phyloP scores from a whole-genome alignment of 495 filamentous ascomycete species.

The Trichoderma gamsii region DNA sequence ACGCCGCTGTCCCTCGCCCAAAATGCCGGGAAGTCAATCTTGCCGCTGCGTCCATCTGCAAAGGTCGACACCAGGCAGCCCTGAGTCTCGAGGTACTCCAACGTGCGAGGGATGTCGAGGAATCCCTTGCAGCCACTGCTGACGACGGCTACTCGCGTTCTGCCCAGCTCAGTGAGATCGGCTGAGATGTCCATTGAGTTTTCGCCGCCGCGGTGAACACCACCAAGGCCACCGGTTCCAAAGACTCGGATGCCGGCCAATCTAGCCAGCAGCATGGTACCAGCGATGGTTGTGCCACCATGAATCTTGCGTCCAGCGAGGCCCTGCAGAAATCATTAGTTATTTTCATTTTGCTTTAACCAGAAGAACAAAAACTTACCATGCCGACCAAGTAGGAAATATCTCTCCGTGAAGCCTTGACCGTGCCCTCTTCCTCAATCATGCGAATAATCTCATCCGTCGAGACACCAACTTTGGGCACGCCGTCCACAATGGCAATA shows the following conservation, averaged over 20 bases:
- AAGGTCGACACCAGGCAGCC: slow-evolving; percentile 85
- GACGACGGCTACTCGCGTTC: slow-evolving; percentile 82
- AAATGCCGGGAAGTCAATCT: slow-evolving; percentile 80
- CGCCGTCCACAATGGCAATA: slow-evolving; percentile 74
- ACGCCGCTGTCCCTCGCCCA: slow-evolving; percentile 80
- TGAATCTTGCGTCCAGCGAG: slow-evolving; percentile 59
- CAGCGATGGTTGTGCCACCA: slow-evolving; percentile 88
- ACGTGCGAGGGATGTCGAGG: slow-evolving; percentile 79
- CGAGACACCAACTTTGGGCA: slow-evolving; percentile 71
- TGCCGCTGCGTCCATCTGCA: slow-evolving; percentile 61
- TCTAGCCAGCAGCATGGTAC: slow-evolving; percentile 84
- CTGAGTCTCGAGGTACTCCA: slow-evolving; percentile 93
- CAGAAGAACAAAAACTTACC: slow-evolving; percentile 42
- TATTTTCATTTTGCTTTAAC: background rate
- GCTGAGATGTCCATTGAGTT: slow-evolving; percentile 87
- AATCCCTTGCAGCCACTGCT: slow-evolving; percentile 94
- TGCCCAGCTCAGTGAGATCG: slow-evolving; percentile 89
- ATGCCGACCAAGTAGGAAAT: slow-evolving; percentile 72
- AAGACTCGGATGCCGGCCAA: slow-evolving; percentile 89
- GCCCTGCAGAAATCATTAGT: slow-evolving; percentile 39
- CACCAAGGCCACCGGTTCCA: slow-evolving; percentile 77
- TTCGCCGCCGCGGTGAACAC: slow-evolving; percentile 88
- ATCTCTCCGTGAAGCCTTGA: slow-evolving; percentile 84
- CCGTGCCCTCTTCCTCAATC: slow-evolving; percentile 55
- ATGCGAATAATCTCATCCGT: slow-evolving; percentile 65